Conservation (phyloP, 352 stramenopile genomes). For the Bremia lactucae region DNA sequence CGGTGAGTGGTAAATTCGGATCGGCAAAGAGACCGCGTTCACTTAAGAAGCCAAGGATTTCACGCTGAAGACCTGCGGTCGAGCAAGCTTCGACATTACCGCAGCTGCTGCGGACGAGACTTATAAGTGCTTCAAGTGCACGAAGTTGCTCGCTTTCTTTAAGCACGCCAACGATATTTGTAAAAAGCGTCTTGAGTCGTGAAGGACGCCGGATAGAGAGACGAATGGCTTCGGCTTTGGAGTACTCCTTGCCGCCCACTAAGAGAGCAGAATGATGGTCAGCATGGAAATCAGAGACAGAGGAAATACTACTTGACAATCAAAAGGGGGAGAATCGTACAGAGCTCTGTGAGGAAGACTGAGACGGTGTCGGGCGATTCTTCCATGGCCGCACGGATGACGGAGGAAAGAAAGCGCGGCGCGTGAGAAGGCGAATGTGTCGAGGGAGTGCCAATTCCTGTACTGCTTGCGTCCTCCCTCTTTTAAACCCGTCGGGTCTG, state of each 20-base stretch:
- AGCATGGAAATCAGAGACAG: not conserved
- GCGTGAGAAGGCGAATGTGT: conserved; percentile 1
- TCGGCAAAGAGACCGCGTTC: conserved; percentile 55
- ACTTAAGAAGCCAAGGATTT: conserved; percentile 64
- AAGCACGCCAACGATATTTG: conserved; percentile 50
- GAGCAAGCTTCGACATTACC: conserved; percentile 67
- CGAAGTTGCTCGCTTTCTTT: conserved; percentile 56
- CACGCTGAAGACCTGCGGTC: conserved; percentile 53
- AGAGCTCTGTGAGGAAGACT: conserved; percentile 36
- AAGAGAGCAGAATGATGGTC: conserved; percentile 1
- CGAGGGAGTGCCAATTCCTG: conserved; percentile 6
- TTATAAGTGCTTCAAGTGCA: conserved; percentile 61
- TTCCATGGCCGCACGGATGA: conserved; percentile 9
- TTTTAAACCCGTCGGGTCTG: conserved; percentile 1
- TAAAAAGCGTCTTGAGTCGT: conserved; percentile 52
- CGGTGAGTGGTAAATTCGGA: conserved; percentile 36
- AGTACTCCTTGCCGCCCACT: conserved; percentile 62
- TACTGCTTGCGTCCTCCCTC: conserved; percentile 9
- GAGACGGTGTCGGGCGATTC: conserved; percentile 21
- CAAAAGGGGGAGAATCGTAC: conserved; percentile 20
- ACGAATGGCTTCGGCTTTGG: conserved; percentile 41
- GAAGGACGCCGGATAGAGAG: conserved; percentile 56
- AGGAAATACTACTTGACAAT: not conserved
- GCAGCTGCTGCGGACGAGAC: conserved; percentile 65
- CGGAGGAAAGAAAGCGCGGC: not conserved